phyloP scores from a whole-genome alignment of 768 basidiomycete species.

The Boletus subcaerulescens region DNA sequence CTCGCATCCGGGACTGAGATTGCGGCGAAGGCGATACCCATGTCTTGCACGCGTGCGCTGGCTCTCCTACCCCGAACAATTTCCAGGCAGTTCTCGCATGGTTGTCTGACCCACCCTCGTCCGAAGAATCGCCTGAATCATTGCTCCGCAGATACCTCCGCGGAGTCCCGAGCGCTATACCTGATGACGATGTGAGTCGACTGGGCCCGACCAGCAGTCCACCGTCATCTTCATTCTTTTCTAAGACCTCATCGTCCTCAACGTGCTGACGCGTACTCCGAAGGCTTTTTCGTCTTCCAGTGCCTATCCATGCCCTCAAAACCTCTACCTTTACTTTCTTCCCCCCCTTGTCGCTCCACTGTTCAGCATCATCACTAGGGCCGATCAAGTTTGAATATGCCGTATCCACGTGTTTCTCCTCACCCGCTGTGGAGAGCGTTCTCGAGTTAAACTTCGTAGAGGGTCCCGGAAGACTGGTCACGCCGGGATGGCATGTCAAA shows the following conservation, averaged over 20 bases:
- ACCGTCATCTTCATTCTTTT: not conserved
- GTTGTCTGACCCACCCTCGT: slow-evolving; percentile 44
- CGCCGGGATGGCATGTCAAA: slow-evolving; percentile 11
- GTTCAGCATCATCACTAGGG: slow-evolving; percentile 44
- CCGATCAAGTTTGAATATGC: slow-evolving; percentile 68
- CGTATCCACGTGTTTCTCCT: slow-evolving; percentile 41
- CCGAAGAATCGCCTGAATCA: slow-evolving; percentile 43
- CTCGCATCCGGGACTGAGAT: not conserved
- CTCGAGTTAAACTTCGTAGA: slow-evolving; percentile 3
- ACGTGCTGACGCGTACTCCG: slow-evolving; percentile 34
- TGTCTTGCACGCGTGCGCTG: slow-evolving; percentile 3
- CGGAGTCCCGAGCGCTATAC: not conserved
- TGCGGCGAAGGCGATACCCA: slow-evolving; percentile 20
- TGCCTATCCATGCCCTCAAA: slow-evolving; percentile 45
- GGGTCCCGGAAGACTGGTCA: slow-evolving; percentile 22
- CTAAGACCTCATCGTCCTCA: slow-evolving; percentile 5
- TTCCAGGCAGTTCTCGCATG: slow-evolving; percentile 54
- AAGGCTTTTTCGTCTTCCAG: slow-evolving; percentile 26
- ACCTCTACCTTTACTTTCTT: slow-evolving; percentile 42
- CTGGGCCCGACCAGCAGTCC: not conserved
- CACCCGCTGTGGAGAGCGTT: not conserved
- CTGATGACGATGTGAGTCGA: not conserved
- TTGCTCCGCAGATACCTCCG: slow-evolving; percentile 26
- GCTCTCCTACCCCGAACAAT: slow-evolving; percentile 47
- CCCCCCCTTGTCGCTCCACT: slow-evolving; percentile 55